Evolutionary conservation across 164 flowering plant species (phyloP).

Genomic region (Vitis rotundifolia): DNA sequence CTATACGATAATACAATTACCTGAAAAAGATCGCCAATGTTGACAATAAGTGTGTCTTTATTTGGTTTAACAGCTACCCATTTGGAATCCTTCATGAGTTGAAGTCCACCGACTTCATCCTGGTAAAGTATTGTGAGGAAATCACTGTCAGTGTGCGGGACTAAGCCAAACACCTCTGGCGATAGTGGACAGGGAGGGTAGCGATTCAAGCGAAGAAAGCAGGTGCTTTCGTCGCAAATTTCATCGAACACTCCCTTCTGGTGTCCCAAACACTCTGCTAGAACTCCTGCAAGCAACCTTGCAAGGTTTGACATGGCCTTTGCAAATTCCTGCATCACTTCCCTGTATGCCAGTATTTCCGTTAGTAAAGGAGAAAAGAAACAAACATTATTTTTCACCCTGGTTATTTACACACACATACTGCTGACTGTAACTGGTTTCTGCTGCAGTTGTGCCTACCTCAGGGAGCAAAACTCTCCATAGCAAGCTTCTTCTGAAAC

Average conservation of each 20-base stretch:
- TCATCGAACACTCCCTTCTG: conserved; percentile 26
- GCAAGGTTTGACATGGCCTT: conserved; percentile 61
- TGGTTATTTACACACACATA: too few species aligned
- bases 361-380: neutral
- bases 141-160: conserved; percentile 85
- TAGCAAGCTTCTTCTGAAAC: conserved; percentile 46
- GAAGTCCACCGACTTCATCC: conserved; percentile 84
- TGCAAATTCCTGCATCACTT: conserved; percentile 55
- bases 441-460: conserved; percentile 28
- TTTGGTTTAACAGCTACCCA: conserved; percentile 79
- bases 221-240: conserved; percentile 47
- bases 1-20: conserved; percentile 25
- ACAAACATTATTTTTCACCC: too few species aligned
- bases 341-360: conserved; percentile 27
- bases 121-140: conserved; percentile 74
- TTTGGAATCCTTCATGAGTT: conserved; percentile 69
- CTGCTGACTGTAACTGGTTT: neutral
- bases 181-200: conserved; percentile 63
- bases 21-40: conserved; percentile 88
- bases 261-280: conserved; percentile 53
- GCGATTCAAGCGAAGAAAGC: conserved; percentile 70
- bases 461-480: conserved; percentile 49
- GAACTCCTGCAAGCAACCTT: conserved; percentile 46
- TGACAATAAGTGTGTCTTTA: conserved; percentile 65
- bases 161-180: conserved; percentile 50